A percentile compares a stretch with the other conserved stretches of the same genome.
Conservation (phyloP, 164 flowering plant genomes). For the Chimonanthus salicifolius region DNA sequence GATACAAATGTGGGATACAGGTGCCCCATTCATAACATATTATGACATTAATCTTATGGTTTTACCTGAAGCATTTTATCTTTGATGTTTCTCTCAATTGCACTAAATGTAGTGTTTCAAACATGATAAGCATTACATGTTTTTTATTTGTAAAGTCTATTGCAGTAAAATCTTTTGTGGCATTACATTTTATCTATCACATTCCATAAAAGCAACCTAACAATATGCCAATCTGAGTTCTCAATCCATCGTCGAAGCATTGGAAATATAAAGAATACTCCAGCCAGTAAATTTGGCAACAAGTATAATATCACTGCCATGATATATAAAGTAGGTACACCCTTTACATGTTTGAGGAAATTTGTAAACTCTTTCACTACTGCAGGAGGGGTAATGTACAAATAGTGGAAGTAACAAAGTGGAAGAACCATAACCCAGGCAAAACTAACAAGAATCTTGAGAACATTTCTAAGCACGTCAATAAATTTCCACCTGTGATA, state of each 20-base stretch:
- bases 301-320: conserved; percentile 68
- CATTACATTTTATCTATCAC: too few species aligned
- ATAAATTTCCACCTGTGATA: conserved; percentile 81
- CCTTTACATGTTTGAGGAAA: conserved; percentile 45
- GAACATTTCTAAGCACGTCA: conserved; percentile 67
- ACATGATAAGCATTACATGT: too few species aligned
- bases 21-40: too few species aligned
- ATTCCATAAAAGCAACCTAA: conserved; percentile 87
- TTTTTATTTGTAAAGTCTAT: too few species aligned
- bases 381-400: conserved; percentile 28
- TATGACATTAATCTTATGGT: too few species aligned
- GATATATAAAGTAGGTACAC: conserved; percentile 73
- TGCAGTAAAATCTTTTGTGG: too few species aligned
- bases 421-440: conserved; percentile 83
- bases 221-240: conserved; percentile 87
- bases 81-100: too few species aligned
- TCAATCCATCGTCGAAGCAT: conserved; percentile 97
- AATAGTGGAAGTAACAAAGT: conserved; percentile 47
- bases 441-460: conserved; percentile 67
- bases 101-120: too few species aligned
- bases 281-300: conserved; percentile 80
- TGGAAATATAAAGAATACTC: conserved; percentile 73
- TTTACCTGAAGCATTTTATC: too few species aligned
- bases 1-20: too few species aligned
- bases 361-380: conserved; percentile 33